Base-by-base conservation (phyloP, 2,329 filamentous ascomycete genomes). In the Epichloe sp. region DNA sequence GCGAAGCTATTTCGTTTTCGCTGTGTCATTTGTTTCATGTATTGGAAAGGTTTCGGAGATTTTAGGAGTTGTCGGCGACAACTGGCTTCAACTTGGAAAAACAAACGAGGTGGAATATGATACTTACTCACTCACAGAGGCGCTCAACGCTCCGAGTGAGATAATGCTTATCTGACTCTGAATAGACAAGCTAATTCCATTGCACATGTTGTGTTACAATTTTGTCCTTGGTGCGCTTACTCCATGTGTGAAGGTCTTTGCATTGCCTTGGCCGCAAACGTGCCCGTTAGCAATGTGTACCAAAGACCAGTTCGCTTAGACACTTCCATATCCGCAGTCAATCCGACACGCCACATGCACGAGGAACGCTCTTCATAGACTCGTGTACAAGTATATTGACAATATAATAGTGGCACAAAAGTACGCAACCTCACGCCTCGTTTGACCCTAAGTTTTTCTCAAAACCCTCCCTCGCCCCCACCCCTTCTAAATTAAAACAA, bases 101-200 rank as follows among this genome's bases (percentile, higher is more conserved):
- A 19, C 21, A 40, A 14, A 35, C 15, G 19, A 49, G 43, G 36
- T 23, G 35, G 40, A 37, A 12, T 34, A 46, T 51, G n/a, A 12
- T 49, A 36, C 3, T 11, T 44, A 47, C 17, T 17, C 3, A 42
- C 15, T n/a, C 3, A 37, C 14, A 47, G 31, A 49, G 50, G 50
- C 31, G 50, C 51, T 58, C 56, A 55, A 55, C 56, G 52, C 52
- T 57, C 50, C 48, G 45, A 51, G 48, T 23, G 5, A 34, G 42
- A 45, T n/a, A 4, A 40, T 17, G 7, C 10, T n/a, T 48, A 14
- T 19, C 23, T 35, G 19, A 31, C 5, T 4, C 2, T 12, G 37
- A 53, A 41, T 26, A 35, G 34, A 43, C 26, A n/a, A n/a, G 36
- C n/a, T 19, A 11, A 36, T 40, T 35, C 23, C 23, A 38, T 35